These are phyloP conservation scores for Berberis vulgaris DNA, from an alignment of 164 flowering plant genomes.

Conservation along the genomic window DNA sequence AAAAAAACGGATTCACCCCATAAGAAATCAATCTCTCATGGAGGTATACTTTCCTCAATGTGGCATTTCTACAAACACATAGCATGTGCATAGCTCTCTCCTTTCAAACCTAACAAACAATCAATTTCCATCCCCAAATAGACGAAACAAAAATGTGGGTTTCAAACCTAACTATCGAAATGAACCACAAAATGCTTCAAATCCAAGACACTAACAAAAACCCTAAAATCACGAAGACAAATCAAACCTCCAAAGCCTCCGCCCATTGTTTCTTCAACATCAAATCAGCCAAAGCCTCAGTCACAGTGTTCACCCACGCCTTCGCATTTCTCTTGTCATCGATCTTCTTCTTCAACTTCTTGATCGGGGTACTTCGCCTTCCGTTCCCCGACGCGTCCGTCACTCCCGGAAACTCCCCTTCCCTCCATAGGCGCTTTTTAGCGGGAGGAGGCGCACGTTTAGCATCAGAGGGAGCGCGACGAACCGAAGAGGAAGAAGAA, in stretches of 20 bases:
- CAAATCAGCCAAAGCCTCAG: conserved; percentile 59
- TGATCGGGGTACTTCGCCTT: conserved; percentile 38
- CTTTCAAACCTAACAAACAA: too few species aligned
- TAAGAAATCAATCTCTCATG: too few species aligned
- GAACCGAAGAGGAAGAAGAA: conserved; percentile 13
- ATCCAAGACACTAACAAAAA: neutral
- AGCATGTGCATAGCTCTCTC: too few species aligned
- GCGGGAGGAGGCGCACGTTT: conserved; percentile 5
- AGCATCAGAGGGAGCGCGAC: conserved; percentile 6
- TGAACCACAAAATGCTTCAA: too few species aligned
- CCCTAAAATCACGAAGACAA: neutral
- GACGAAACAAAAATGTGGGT: too few species aligned
- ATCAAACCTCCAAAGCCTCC: conserved; percentile 63
- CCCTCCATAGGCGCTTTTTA: conserved; percentile 69
- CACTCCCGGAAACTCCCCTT: conserved; percentile 72
- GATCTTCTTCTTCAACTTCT: conserved; percentile 74
- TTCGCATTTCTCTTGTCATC: conserved; percentile 51
- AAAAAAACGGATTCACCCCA: too few species aligned
- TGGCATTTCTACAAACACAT: too few species aligned
- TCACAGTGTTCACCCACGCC: conserved; percentile 83
- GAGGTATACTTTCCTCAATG: too few species aligned
- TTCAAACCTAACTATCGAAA: too few species aligned
- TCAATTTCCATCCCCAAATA: too few species aligned
- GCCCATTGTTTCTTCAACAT: conserved; percentile 74
- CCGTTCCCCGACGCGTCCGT: conserved; percentile 17